Conservation (phyloP, 169 alveolate species). For the Eimeria necatrix region DNA sequence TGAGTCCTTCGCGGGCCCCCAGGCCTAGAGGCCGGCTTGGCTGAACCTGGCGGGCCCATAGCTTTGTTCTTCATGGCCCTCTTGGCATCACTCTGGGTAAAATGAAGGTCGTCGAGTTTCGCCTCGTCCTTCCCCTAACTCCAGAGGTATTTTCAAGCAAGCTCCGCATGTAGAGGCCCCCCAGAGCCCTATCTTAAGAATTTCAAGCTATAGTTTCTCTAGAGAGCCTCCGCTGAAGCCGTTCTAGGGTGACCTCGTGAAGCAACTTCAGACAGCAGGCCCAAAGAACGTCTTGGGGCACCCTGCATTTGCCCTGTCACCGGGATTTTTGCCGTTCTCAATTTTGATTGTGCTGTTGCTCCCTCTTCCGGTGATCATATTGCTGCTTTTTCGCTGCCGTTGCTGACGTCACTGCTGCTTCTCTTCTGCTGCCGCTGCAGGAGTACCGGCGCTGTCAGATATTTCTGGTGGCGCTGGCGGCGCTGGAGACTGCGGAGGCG, state of each 20-base stretch:
- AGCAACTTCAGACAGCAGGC: neutral
- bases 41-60: no score
- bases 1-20: no score
- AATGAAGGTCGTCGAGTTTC: slow-evolving; percentile 81
- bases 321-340: no score
- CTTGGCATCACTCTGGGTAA: neutral
- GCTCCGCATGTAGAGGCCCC: neutral
- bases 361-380: neutral
- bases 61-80: no score
- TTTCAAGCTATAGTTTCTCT: no score
- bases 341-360: no score
- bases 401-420: neutral
- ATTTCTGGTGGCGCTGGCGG: slow-evolving; percentile 83
- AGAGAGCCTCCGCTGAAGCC: no score
- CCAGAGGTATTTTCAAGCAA: slow-evolving; percentile 69
- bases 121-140: slow-evolving; percentile 85
- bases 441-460: slow-evolving; percentile 83
- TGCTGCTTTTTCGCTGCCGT: neutral
- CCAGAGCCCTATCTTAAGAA: neutral
- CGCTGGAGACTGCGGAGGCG: slow-evolving; percentile 80
- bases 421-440: slow-evolving; percentile 47
- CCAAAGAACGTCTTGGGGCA: no score
- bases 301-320: no score
- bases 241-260: neutral
- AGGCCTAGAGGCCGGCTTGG: no score